These are phyloP conservation scores for Aspergillus floridensis DNA, from an alignment of 2,329 filamentous ascomycete genomes.

Conservation along the genomic window DNA sequence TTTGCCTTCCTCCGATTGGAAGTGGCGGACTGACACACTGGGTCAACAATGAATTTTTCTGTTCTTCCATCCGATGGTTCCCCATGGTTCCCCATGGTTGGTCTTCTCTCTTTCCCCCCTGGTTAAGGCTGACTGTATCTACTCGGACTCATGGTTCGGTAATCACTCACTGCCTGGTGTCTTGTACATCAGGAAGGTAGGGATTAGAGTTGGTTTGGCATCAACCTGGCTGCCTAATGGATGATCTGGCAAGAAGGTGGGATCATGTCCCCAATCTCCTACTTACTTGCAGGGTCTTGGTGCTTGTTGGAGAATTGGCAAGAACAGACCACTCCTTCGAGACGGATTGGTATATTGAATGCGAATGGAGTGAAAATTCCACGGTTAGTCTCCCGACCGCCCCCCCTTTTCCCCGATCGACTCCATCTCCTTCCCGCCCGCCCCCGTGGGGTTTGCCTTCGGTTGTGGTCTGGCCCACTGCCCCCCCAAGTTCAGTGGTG, in stretches of 20 bases:
- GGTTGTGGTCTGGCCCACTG: constrained; percentile 2
- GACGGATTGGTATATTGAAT: background rate
- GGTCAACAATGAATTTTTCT: background rate
- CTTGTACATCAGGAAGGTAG: background rate
- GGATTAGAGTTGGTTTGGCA: background rate
- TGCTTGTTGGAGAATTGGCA: too few species aligned
- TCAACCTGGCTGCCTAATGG: constrained; percentile 4
- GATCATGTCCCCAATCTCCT: background rate
- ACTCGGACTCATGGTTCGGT: background rate
- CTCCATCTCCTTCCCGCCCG: constrained; percentile 8
- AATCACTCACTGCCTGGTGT: too few species aligned
- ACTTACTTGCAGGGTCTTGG: background rate
- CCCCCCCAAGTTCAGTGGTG: background rate
- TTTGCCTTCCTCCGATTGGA: constrained; percentile 12
- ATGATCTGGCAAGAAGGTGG: background rate
- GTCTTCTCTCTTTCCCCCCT: background rate
- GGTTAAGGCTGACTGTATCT: background rate
- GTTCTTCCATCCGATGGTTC: background rate
- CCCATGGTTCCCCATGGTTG: background rate
- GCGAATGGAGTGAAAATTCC: background rate
- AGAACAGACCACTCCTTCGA: background rate
- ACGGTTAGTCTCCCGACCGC: background rate
- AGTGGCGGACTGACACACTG: background rate
- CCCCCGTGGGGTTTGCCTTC: constrained; percentile 6
- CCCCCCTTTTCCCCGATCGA: constrained; percentile 2